Base-by-base conservation (phyloP, 2,329 filamentous ascomycete genomes). In the Botrytis pseudocinerea region DNA sequence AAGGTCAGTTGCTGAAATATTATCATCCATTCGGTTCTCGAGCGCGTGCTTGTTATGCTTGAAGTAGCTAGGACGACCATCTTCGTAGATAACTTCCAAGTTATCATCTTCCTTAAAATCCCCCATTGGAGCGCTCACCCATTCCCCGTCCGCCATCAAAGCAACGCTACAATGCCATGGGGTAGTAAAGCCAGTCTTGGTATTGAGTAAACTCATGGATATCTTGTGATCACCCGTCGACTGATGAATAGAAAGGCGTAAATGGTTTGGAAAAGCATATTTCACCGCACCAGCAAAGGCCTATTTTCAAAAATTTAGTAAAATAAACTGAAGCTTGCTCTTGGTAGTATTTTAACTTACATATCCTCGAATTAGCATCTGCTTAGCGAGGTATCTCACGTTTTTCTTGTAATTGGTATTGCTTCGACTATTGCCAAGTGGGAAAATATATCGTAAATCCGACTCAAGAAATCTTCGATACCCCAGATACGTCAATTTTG, bases 1-100 rank as follows among this genome's bases (percentile, higher is more conserved):
- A 12, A 51, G 12, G 3, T 6, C 16, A 2, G 25, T 2, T n/a
- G 4, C 1, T n/a, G 48, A 14, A 14, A 14, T n/a, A 1, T 2
- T n/a, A 16, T 51, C 25, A 14, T 51, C 12, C 4, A 51, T 10
- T 5, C 5, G 25, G 5, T n/a, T 14, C 9, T n/a, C 12, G 1
- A 51, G 0, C n/a, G 6, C 12, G 25, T 51, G 4, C 22, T n/a
- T 51, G 2, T 25, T 51, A 25, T n/a, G 12, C 0, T n/a, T n/a
- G 5, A 51, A 51, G 12, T 51, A 51, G 48, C 48, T 51, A 16
- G 48, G 48, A 14, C 25, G 48, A 16, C 48, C 25, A 51, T 51
- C 48, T 16, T 51, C 48, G 25, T 51, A 51, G 25, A 51, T 12
- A 51, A 51, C 12, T n/a, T 51, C 48, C 12, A 51, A 51, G 4